phyloP scores from a whole-genome alignment of 2,329 filamentous ascomycete genomes.

The Herpotrichia juniperi region DNA sequence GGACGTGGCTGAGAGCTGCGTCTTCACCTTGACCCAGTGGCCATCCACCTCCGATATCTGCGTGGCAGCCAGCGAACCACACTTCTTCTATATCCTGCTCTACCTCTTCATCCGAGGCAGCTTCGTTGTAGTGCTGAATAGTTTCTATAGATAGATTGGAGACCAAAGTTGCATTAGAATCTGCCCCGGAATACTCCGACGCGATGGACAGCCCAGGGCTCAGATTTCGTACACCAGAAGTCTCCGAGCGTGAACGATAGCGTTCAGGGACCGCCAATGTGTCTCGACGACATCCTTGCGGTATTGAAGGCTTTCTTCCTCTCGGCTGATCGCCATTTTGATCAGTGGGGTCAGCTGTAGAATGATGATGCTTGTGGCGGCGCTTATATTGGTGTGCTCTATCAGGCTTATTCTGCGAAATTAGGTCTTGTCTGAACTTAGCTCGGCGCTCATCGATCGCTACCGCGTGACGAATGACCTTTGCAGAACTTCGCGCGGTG shows the following conservation, averaged over 20 bases:
- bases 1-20: no score
- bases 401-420: slow-evolving; percentile 60
- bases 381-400: slow-evolving; percentile 30
- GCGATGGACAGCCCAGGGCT: slow-evolving; percentile 34
- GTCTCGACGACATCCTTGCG: slow-evolving; percentile 23
- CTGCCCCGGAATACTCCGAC: slow-evolving; percentile 11
- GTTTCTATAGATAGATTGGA: slow-evolving; percentile 34
- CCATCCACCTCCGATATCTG: slow-evolving; percentile 81
- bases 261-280: slow-evolving; percentile 36
- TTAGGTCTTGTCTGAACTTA: slow-evolving; percentile 74
- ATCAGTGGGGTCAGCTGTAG: slow-evolving; percentile 15
- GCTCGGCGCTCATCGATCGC: slow-evolving; percentile 73
- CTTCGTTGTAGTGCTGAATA: slow-evolving; percentile 25
- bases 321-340: slow-evolving; percentile 8
- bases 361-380: slow-evolving; percentile 27
- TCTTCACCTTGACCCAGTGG: slow-evolving; percentile 60
- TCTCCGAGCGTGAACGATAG: slow-evolving; percentile 41
- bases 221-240: slow-evolving; percentile 36
- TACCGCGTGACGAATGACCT: slow-evolving; percentile 71
- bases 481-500: slow-evolving; percentile 60
- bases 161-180: slow-evolving; percentile 34
- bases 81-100: slow-evolving; percentile 79
- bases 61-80: slow-evolving; percentile 81
- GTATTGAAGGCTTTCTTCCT: slow-evolving; percentile 12
- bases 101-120: slow-evolving; percentile 47